Percentiles rank a stretch among this genome's conserved stretches.
phyloP scores from a whole-genome alignment of 164 flowering plant species.

The Annona squamosa region DNA sequence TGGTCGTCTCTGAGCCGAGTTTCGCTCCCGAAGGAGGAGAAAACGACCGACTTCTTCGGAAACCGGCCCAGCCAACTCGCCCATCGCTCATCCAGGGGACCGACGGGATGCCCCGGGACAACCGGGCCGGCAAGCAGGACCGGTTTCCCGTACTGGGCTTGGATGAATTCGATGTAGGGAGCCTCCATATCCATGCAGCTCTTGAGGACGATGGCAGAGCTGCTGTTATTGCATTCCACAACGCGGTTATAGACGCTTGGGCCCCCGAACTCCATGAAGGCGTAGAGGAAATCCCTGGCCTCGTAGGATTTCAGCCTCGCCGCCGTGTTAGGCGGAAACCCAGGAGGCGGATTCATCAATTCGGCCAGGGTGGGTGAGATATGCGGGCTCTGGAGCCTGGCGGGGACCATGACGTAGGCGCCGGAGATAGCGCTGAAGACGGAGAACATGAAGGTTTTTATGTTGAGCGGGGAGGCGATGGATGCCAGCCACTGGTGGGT shows the following conservation, averaged over 20 bases:
- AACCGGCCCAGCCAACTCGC: conserved; percentile 24
- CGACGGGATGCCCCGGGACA: conserved; percentile 12
- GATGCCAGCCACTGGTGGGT: conserved; percentile 26
- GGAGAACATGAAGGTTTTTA: conserved; percentile 20
- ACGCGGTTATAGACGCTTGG: conserved; percentile 10
- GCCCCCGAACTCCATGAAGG: conserved; percentile 13
- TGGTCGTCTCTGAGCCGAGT: conserved; percentile 16
- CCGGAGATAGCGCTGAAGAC: conserved; percentile 19
- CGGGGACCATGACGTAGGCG: conserved; percentile 13
- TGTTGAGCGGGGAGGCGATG: conserved; percentile 16
- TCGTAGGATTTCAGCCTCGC: conserved; percentile 9
- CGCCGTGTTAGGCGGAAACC: conserved; percentile 15
- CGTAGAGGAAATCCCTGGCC: conserved; percentile 17
- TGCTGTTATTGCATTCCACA: background rate
- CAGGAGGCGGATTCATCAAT: conserved; percentile 19
- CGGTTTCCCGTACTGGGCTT: conserved; percentile 9
- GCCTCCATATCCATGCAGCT: conserved; percentile 14
- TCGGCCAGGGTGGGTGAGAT: conserved; percentile 16
- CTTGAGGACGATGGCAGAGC: conserved; percentile 7
- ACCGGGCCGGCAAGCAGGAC: conserved; percentile 12
- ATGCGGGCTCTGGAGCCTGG: conserved; percentile 3
- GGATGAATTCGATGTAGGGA: conserved; percentile 8
- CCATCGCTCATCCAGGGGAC: conserved; percentile 19
- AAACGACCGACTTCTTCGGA: conserved; percentile 19
- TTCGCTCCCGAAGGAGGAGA: conserved; percentile 36